Conservation (phyloP, 2,329 filamentous ascomycete genomes). For the Nigrospora sphaerica region DNA sequence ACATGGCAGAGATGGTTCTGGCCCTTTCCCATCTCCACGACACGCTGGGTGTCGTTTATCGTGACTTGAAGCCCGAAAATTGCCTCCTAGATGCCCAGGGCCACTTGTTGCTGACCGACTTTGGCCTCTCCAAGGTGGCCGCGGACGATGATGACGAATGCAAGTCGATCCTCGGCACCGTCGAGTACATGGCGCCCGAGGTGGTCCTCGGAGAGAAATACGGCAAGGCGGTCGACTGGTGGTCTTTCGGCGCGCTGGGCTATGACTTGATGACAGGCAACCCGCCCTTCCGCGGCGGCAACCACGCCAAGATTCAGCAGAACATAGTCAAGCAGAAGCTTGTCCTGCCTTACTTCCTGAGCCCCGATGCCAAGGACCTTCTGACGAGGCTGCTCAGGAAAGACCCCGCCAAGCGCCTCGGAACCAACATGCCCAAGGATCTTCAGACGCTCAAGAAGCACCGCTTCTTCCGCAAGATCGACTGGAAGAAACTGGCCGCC, state of each 20-base stretch:
- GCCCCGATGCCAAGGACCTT: conserved; percentile 87
- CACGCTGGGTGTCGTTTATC: conserved; percentile 89
- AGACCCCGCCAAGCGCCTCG: conserved; percentile 84
- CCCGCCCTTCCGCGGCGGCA: conserved; percentile 84
- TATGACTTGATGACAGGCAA: conserved; percentile 89
- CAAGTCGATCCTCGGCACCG: conserved; percentile 86
- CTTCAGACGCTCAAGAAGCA: conserved; percentile 81
- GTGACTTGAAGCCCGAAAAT: conserved; percentile 96
- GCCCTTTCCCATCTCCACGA: conserved; percentile 90
- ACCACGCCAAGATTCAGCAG: conserved; percentile 90
- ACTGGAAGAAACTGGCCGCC: conserved; percentile 82
- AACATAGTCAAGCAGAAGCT: conserved; percentile 94
- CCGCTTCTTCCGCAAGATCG: conserved; percentile 93
- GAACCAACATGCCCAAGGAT: conserved; percentile 83
- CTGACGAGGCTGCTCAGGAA: conserved; percentile 86
- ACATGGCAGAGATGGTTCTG: conserved; percentile 97
- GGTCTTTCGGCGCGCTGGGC: conserved; percentile 89
- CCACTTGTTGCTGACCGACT: conserved; percentile 91
- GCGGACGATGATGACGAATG: conserved; percentile 64
- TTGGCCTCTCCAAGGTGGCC: conserved; percentile 91
- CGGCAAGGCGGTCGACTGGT: conserved; percentile 95
- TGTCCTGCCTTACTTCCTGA: conserved; percentile 80
- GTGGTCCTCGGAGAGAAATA: conserved; percentile 84
- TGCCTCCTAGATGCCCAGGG: conserved; percentile 88
- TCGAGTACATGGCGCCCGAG: conserved; percentile 99